Evolutionary conservation across 1,284 basidiomycete genomes (phyloP).

Genomic region (Apiotrichum sp.): DNA sequence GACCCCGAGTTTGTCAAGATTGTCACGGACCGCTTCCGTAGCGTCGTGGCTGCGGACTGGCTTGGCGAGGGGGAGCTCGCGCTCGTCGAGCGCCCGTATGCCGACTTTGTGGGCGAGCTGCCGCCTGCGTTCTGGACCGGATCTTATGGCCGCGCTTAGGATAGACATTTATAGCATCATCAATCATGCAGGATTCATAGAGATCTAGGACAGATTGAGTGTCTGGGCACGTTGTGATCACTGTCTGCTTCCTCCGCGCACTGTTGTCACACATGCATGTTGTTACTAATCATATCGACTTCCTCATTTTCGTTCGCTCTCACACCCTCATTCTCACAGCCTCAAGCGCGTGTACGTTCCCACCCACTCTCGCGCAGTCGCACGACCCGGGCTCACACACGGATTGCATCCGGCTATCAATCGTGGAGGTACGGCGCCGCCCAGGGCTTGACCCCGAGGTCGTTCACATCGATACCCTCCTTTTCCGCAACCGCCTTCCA

Average conservation of each 20-base stretch:
- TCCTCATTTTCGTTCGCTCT: too few species aligned
- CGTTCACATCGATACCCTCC: background rate
- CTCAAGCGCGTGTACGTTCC: too few species aligned
- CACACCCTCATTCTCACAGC: too few species aligned
- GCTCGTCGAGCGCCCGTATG: constrained; percentile 80
- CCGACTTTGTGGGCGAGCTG: constrained; percentile 72
- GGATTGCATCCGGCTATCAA: too few species aligned
- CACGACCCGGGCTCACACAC: background rate
- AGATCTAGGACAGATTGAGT: too few species aligned
- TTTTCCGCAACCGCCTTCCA: constrained; percentile 2
- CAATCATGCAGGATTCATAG: too few species aligned
- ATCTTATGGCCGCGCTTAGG: constrained; percentile 28
- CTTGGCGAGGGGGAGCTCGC: constrained; percentile 65
- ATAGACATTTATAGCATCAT: background rate
- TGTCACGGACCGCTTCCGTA: constrained; percentile 67
- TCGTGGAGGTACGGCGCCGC: constrained; percentile 6
- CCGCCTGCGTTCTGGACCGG: constrained; percentile 50
- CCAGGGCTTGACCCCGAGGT: constrained; percentile 6
- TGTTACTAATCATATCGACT: too few species aligned
- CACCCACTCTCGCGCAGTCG: too few species aligned
- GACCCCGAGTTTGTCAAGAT: constrained; percentile 54
- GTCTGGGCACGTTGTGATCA: too few species aligned
- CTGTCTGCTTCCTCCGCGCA: too few species aligned
- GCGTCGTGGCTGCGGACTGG: constrained; percentile 72
- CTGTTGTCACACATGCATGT: too few species aligned